Conservation (phyloP, 805 yeast genomes). For the Wickerhamomyces subpelliculosus region DNA sequence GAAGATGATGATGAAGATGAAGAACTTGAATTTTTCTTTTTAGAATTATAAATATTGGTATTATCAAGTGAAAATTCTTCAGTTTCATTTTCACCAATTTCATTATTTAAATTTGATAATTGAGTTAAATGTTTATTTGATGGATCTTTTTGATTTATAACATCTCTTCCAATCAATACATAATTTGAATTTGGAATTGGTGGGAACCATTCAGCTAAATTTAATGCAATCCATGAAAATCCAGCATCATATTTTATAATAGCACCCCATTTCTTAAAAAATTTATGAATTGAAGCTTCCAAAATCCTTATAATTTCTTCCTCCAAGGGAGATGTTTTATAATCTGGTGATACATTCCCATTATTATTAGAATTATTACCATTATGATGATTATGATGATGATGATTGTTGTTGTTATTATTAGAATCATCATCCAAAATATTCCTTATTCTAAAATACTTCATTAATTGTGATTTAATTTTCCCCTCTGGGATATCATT, state of each 20-base stretch:
- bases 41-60: no score
- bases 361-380: neutral
- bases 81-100: neutral
- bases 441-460: conserved; percentile 44
- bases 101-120: conserved; percentile 1
- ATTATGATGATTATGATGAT: neutral
- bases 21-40: no score
- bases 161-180: conserved; percentile 20
- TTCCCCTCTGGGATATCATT: conserved; percentile 21
- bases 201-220: conserved; percentile 85
- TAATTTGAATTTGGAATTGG: conserved; percentile 25
- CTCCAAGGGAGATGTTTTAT: conserved; percentile 30
- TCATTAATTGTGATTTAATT: conserved; percentile 51
- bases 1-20: conserved; percentile 10
- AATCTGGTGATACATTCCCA: conserved; percentile 8
- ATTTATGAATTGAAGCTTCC: conserved; percentile 54
- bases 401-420: conserved; percentile 5
- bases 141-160: conserved; percentile 10
- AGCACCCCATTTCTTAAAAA: conserved; percentile 72
- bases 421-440: conserved; percentile 4
- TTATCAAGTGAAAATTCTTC: neutral
- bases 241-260: conserved; percentile 75
- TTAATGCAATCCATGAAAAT: conserved; percentile 81
- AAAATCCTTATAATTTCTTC: conserved; percentile 47
- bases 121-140: conserved; percentile 16